Evolutionary conservation across 2,329 filamentous ascomycete genomes (phyloP).

Genomic region (Sporothrix dimorphospora): DNA sequence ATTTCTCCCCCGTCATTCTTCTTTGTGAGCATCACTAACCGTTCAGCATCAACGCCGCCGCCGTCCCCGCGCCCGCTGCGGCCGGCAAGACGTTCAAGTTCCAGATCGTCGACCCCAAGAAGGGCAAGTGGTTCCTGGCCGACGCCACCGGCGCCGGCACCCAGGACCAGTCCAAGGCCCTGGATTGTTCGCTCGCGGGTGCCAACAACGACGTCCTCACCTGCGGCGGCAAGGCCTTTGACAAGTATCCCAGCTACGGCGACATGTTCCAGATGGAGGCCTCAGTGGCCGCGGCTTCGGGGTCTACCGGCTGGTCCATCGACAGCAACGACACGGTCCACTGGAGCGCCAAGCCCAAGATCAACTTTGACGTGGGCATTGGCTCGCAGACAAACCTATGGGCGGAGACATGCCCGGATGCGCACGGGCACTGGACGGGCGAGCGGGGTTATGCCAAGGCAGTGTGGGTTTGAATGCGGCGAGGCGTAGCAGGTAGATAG

Average conservation of each 20-base stretch:
- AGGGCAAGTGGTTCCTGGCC: conserved; percentile 34
- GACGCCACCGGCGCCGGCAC: conserved; percentile 30
- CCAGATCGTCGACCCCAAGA: conserved; percentile 33
- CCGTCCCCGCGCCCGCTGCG: conserved; percentile 6
- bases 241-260: conserved; percentile 29
- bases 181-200: conserved; percentile 29
- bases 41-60: conserved; percentile 32
- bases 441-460: conserved; percentile 33
- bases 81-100: conserved; percentile 34
- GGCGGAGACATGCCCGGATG: conserved; percentile 34
- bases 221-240: conserved; percentile 34
- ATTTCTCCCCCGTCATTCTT: background rate
- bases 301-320: conserved; percentile 33
- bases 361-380: conserved; percentile 34
- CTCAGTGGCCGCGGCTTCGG: background rate
- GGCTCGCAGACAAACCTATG: conserved; percentile 29
- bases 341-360: conserved; percentile 33
- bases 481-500: background rate
- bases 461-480: conserved; percentile 21
- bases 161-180: conserved; percentile 33
- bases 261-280: conserved; percentile 34
- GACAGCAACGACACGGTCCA: conserved; percentile 31
- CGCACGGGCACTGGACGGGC: conserved; percentile 29
- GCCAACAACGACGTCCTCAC: conserved; percentile 31
- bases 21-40: background rate